Percentiles rank a stretch among this genome's conserved stretches.
These are phyloP conservation scores for Gossypium schwendimanii DNA, from an alignment of 441 rosid genomes.

Conservation along the genomic window DNA sequence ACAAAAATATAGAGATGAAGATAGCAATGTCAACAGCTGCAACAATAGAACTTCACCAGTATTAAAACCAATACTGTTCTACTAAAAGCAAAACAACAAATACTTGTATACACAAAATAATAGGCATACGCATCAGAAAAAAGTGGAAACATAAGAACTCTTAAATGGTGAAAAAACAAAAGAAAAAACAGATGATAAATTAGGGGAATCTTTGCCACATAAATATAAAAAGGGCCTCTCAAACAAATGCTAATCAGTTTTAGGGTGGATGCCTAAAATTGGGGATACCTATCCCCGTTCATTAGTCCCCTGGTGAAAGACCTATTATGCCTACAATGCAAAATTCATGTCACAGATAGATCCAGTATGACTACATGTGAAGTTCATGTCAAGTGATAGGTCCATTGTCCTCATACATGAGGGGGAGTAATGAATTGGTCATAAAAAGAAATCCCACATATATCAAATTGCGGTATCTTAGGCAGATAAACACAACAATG, in stretches of 20 bases:
- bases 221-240: background rate
- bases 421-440: background rate
- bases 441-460: background rate
- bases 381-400: background rate
- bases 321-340: background rate
- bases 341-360: background rate
- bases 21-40: background rate
- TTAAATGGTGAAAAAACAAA: background rate
- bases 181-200: background rate
- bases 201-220: background rate
- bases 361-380: background rate
- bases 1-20: background rate
- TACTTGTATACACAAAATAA: background rate
- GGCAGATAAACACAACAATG: background rate
- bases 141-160: background rate
- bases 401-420: background rate
- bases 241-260: background rate
- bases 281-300: background rate
- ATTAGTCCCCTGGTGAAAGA: background rate
- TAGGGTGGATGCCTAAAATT: background rate
- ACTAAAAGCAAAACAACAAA: background rate
- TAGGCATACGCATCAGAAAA: background rate
- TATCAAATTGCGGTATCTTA: background rate
- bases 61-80: background rate
- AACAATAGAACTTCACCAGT: background rate